Conservation (phyloP, 129 eudicot genomes). For the Kitagawia praeruptora region DNA sequence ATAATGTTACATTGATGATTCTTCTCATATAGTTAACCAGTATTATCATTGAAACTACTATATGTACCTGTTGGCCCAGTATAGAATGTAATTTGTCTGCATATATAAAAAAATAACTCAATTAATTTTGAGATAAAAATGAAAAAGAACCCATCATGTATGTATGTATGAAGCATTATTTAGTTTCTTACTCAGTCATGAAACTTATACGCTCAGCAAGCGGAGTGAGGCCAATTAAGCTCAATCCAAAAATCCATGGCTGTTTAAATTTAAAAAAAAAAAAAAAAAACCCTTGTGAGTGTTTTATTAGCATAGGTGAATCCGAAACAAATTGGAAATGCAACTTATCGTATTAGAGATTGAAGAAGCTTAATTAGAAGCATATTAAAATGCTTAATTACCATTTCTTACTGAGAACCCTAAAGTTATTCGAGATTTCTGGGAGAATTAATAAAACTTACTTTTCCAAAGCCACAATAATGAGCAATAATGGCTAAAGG, state of each 20-base stretch:
- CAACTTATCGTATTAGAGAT: neutral
- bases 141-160: neutral
- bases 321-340: neutral
- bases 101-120: neutral
- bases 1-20: neutral
- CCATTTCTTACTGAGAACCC: neutral
- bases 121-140: neutral
- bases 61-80: conserved; percentile 87
- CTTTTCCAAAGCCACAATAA: conserved; percentile 40
- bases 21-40: neutral
- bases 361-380: no score
- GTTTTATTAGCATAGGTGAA: neutral
- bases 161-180: neutral
- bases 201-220: conserved; percentile 89
- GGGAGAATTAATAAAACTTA: conserved; percentile 17
- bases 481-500: conserved; percentile 68
- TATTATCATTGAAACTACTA: neutral
- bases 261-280: no score
- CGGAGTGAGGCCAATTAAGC: conserved; percentile 78
- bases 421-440: neutral
- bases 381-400: no score
- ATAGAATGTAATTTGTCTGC: conserved; percentile 79
- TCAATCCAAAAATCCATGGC: conserved; percentile 83
- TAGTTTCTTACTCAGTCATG: conserved; percentile 64
- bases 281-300: neutral